These are phyloP conservation scores for Sugiyamaella pinicola DNA, from an alignment of 1,139 yeast species.

Conservation along the genomic window DNA sequence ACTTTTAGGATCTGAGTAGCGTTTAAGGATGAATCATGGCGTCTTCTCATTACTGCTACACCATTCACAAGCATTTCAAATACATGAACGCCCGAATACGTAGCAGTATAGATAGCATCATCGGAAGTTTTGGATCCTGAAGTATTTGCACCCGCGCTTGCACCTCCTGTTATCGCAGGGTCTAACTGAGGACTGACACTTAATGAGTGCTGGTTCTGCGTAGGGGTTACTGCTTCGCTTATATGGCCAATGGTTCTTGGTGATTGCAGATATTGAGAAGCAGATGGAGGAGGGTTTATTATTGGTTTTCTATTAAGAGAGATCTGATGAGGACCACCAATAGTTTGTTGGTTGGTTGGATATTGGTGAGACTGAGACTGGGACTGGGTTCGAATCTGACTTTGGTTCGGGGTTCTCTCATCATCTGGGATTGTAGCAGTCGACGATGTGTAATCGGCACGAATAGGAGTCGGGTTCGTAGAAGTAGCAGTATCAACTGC, in stretches of 20 bases:
- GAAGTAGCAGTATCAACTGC: too few relatives aligned
- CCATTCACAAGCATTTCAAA: constrained; percentile 78
- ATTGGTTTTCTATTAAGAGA: constrained; percentile 9
- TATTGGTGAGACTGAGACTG: not conserved
- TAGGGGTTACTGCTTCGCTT: constrained; percentile 6
- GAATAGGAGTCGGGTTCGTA: constrained; percentile 14
- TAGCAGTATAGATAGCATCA: constrained; percentile 30
- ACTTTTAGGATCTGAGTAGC: constrained; percentile 89
- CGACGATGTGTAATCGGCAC: constrained; percentile 19
- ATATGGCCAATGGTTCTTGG: constrained; percentile 9
- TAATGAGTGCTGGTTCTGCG: constrained; percentile 9
- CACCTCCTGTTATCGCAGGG: too few relatives aligned
- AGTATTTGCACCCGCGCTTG: too few relatives aligned
- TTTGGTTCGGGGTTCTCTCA: not conserved
- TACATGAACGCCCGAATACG: constrained; percentile 55
- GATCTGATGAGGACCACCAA: not conserved
- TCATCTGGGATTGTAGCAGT: constrained; percentile 20
- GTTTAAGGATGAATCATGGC: constrained; percentile 79
- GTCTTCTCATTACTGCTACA: constrained; percentile 81
- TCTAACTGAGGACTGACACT: constrained; percentile 18
- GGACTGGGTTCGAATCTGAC: not conserved
- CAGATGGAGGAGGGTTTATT: constrained; percentile 1
- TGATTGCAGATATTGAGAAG: constrained; percentile 10
- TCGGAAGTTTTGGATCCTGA: not conserved
- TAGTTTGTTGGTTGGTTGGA: not conserved